These are phyloP conservation scores for Cytospora mali DNA, from an alignment of 2,329 filamentous ascomycete genomes.

Conservation along the genomic window DNA sequence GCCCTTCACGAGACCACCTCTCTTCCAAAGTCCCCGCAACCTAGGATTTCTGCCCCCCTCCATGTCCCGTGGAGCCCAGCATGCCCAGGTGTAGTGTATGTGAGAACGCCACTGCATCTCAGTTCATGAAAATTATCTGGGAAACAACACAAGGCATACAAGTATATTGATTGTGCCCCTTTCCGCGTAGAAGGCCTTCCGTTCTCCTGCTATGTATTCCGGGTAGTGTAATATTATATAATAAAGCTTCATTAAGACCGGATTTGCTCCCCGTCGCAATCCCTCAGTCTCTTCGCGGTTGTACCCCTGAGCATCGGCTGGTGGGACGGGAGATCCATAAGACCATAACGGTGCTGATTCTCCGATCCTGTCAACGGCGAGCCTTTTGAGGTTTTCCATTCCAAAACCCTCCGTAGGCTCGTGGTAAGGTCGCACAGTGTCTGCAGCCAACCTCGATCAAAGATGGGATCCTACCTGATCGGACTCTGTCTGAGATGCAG, in stretches of 20 bases:
- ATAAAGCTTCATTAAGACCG: background rate
- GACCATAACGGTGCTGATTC: slow-evolving; percentile 5
- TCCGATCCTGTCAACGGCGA: slow-evolving; percentile 1
- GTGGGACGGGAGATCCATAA: background rate
- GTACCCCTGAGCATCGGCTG: background rate
- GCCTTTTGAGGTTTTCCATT: background rate
- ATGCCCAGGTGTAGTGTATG: slow-evolving; percentile 13
- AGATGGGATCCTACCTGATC: slow-evolving; percentile 11
- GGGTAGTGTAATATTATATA: background rate
- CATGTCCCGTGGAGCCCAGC: slow-evolving; percentile 6
- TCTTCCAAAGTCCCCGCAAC: too few species aligned
- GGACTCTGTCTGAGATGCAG: slow-evolving; percentile 11
- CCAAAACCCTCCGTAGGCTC: background rate
- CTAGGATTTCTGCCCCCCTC: too few species aligned
- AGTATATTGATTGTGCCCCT: background rate
- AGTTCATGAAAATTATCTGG: background rate
- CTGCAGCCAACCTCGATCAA: slow-evolving; percentile 10
- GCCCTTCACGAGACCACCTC: slow-evolving; percentile 2
- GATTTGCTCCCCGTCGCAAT: background rate
- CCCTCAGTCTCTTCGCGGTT: background rate
- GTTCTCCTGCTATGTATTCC: background rate
- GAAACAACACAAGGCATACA: background rate
- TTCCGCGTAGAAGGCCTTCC: too few species aligned
- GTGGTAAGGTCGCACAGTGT: slow-evolving; percentile 22
- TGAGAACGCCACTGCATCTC: background rate